Evolutionary conservation across 148 eudicot genomes (phyloP), one percentile per base, ranked within the genome.

Genomic region (Vaccinium darrowii): DNA sequence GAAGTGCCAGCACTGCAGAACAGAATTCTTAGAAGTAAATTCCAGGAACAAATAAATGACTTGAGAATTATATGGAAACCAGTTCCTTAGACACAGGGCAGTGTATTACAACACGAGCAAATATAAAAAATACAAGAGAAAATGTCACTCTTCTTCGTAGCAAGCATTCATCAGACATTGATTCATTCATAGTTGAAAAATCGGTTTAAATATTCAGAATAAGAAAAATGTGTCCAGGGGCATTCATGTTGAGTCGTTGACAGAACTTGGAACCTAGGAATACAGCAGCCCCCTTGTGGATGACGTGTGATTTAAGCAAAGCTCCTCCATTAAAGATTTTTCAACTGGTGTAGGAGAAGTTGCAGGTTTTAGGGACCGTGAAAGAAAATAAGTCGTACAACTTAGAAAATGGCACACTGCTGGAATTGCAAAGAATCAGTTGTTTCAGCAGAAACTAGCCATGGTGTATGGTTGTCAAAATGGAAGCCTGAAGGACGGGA

Each of bases 1-100:
- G 86, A 14, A 86, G 87, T 79, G 75, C 86, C 86, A 85, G 60
- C 86, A 86, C 94, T 91, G 92, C 82, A 91, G 76, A 85, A 72
- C 33, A 84, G 14, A 78, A 83, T 63, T 19, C 15, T 65, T 7
- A 81, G 13, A 82, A 81, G 51, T 79, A 67, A 74, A 50, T 19
- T 51, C 10, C 76, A 77, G 69, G 56, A 33, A 60, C 47, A 65
- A 14, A 65, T 49, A 65, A 65, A 23, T 4, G 14, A 47, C 14
- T 36, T 58, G 7, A 39, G 58, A 81, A 81, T 5, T 60, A 36
- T 23, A 58, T 25, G 10, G n/a, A 79, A 53, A 81, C 50, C 54
- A 33, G 43, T 47, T 47, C 57, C 83, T 63, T 36, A 80, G 74
- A 3, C 47, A 39, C 43, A 80, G 69, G 8, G 25, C n/a, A 57